Base-by-base conservation (phyloP, 805 yeast species). In the Ogataea nakhonphanomensis region DNA sequence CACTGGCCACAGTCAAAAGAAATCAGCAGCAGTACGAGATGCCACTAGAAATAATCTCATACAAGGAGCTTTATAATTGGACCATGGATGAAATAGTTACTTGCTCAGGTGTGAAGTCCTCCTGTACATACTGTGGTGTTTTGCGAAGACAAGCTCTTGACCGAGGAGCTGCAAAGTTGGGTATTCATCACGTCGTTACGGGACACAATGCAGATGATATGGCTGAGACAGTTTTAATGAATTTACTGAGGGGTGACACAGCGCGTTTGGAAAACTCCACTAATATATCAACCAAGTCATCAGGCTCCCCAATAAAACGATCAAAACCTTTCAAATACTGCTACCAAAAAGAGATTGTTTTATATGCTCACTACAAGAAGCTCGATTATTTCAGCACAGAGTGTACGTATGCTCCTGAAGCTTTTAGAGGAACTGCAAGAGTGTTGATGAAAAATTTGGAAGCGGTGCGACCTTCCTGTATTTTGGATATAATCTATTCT, bases 131-230 rank as follows among this genome's bases (percentile, higher is more conserved):
- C 58, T 93, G 99, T 69, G 99, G 99, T 35, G 99, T 93, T 6
- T 78, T 93, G 41, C 73, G 99, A 64, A 75, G 99, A 51, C 99
- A 93, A 64, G 97, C 99, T 0, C 66, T 93, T 34, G 99, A 93
- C 61, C 72, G 99, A 51, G 99, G 99, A 2, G 96, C 98, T 2
- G 81, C 85, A 8, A 84, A 81, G 57, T 65, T 91, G 17, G 88
- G 82, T 0, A 89, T 93, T 37, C 71, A 74, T 39, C 99, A 93
- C 63, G 93, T 93, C 24, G 95, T 93, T 1, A 93, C 99, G 0
- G 99, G 99, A 2, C 99, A 93, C 64, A 93, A 93, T 61, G 99
- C 99, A 0, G 99, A 93, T 62, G 99, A 93, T 65, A 85, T 93
- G 87, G 99, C 99, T 1, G 99, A 93, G 57, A 93, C 99, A 0